Conservation (phyloP, 768 basidiomycete genomes). For the Mycena vulgaris region DNA sequence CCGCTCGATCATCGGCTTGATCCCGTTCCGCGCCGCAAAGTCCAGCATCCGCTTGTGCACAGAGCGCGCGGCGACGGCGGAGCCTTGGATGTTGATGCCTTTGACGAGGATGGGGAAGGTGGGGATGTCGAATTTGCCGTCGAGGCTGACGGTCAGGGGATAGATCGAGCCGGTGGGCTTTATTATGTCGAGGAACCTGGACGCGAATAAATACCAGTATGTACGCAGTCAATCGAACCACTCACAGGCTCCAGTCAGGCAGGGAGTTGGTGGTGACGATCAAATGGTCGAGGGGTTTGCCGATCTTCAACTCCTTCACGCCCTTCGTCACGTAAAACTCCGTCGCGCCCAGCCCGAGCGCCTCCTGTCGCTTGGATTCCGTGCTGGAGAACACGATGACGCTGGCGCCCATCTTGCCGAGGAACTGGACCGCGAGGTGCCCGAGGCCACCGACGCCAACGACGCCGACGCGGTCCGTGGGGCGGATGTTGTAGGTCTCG, state of each 20-base stretch:
- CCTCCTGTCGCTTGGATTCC: constrained; percentile 51
- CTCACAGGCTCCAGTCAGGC: constrained; percentile 29
- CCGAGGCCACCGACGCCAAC: constrained; percentile 15
- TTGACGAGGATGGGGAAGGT: constrained; percentile 3
- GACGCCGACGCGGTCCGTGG: constrained; percentile 21
- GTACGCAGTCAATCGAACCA: not conserved
- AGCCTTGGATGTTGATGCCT: constrained; percentile 17
- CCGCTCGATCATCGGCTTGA: constrained; percentile 47
- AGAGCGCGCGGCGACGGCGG: constrained; percentile 30
- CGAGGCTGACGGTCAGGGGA: constrained; percentile 19
- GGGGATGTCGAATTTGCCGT: constrained; percentile 13
- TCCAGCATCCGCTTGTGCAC: constrained; percentile 45
- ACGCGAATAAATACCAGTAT: not conserved
- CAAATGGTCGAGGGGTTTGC: constrained; percentile 32
- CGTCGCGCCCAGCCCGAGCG: constrained; percentile 49
- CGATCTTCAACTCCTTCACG: constrained; percentile 41
- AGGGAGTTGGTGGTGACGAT: constrained; percentile 46
- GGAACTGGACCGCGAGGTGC: constrained; percentile 14
- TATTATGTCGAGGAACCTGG: constrained; percentile 17
- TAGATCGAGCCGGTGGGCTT: constrained; percentile 27
- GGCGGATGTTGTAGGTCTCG: constrained; percentile 14
- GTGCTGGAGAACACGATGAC: constrained; percentile 54
- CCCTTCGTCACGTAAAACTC: constrained; percentile 54
- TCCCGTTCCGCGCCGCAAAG: constrained; percentile 49
- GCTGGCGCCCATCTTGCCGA: constrained; percentile 52